phyloP scores from a whole-genome alignment of 768 basidiomycete species.

The Lactarius quietus region DNA sequence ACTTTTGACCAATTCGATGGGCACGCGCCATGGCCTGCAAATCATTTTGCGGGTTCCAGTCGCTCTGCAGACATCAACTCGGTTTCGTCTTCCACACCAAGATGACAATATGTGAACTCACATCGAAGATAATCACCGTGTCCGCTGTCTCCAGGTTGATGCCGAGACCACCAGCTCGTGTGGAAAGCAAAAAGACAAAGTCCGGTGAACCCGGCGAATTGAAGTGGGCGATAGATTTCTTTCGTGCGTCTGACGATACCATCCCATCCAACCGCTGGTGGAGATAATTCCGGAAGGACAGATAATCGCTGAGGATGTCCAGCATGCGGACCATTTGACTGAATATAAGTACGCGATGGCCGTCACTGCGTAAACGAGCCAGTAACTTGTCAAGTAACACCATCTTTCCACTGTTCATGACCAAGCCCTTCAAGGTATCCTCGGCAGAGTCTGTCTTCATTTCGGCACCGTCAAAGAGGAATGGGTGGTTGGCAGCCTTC shows the following conservation, averaged over 20 bases:
- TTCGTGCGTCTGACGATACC: conserved; percentile 89
- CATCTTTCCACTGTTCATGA: conserved; percentile 99
- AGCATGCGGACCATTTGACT: conserved; percentile 99
- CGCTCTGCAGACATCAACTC: conserved; percentile 56
- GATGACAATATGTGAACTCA: conserved; percentile 40
- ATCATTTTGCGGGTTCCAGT: conserved; percentile 99
- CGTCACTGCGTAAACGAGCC: conserved; percentile 82
- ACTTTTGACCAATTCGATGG: conserved; percentile 98
- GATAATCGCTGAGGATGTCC: conserved; percentile 97
- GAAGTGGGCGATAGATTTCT: conserved; percentile 96
- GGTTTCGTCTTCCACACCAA: conserved; percentile 14
- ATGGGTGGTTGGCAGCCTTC: conserved; percentile 98
- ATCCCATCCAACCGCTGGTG: conserved; percentile 95
- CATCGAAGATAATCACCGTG: conserved; percentile 98
- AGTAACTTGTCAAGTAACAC: conserved; percentile 96
- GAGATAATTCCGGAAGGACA: conserved; percentile 82
- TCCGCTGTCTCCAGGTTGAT: conserved; percentile 99
- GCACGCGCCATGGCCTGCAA: conserved; percentile 99
- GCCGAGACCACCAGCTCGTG: conserved; percentile 94
- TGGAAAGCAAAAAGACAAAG: conserved; percentile 95
- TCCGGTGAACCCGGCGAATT: conserved; percentile 91
- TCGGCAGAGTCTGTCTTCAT: conserved; percentile 55
- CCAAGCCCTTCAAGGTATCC: conserved; percentile 90
- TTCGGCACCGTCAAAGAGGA: conserved; percentile 96
- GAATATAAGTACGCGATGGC: conserved; percentile 97